Conservation (phyloP, 306 rosid species). For the Gynostemma pentaphyllum region DNA sequence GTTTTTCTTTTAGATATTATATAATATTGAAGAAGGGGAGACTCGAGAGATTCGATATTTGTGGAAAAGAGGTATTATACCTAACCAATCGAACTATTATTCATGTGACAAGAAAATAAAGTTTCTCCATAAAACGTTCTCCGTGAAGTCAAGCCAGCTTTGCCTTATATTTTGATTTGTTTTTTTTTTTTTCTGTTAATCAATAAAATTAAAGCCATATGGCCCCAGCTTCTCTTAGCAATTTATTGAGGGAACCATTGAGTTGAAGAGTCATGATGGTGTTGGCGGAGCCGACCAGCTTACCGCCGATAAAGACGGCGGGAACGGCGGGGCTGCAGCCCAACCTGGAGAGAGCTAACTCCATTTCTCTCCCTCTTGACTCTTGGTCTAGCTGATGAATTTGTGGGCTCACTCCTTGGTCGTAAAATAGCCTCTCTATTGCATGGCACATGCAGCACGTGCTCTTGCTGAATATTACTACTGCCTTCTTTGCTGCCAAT, state of each 20-base stretch:
- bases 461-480: slow-evolving; percentile 88
- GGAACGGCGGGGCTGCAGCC: slow-evolving; percentile 72
- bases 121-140: too few relatives aligned
- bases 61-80: too few relatives aligned
- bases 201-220: slow-evolving; percentile 64
- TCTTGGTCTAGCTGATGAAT: slow-evolving; percentile 72
- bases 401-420: slow-evolving; percentile 66
- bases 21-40: too few relatives aligned
- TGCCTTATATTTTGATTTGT: too few relatives aligned
- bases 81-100: too few relatives aligned
- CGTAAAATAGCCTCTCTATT: slow-evolving; percentile 55
- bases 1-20: too few relatives aligned
- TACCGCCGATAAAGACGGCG: slow-evolving; percentile 67
- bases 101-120: too few relatives aligned
- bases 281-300: slow-evolving; percentile 79
- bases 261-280: slow-evolving; percentile 85
- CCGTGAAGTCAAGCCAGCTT: too few relatives aligned
- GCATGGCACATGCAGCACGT: slow-evolving; percentile 80
- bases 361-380: slow-evolving; percentile 70
- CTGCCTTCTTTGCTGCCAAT: slow-evolving; percentile 67
- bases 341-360: slow-evolving; percentile 53
- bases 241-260: slow-evolving; percentile 58
- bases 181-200: too few relatives aligned
- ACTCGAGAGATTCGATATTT: too few relatives aligned
- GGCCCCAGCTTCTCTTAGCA: slow-evolving; percentile 77